These are phyloP conservation scores for Clonostachys solani DNA, from an alignment of 2,329 filamentous ascomycete species.

Conservation along the genomic window DNA sequence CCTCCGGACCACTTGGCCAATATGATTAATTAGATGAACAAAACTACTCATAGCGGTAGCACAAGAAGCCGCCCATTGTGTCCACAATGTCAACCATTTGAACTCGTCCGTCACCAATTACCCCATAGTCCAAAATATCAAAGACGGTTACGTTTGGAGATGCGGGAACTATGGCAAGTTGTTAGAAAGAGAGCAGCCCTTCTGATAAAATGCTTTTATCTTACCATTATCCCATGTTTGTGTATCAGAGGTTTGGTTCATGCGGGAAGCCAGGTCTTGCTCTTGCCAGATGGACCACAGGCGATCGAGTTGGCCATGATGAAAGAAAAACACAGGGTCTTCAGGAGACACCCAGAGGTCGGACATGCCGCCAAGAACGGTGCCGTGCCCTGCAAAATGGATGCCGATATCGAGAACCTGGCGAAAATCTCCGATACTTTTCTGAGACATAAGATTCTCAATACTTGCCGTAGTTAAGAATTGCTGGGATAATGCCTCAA, in stretches of 20 bases:
- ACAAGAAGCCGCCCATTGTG: not conserved
- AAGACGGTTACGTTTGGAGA: not conserved
- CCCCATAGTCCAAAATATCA: not conserved
- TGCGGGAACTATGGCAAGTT: not conserved
- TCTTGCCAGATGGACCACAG: slow-evolving; percentile 11
- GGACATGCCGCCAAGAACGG: no score
- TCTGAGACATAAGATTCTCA: no score
- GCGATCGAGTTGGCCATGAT: slow-evolving; percentile 14
- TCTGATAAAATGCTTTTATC: no score
- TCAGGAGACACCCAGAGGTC: slow-evolving; percentile 17
- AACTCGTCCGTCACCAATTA: not conserved
- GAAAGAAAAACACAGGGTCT: slow-evolving; percentile 16
- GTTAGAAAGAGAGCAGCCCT: no score
- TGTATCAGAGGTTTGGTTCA: no score
- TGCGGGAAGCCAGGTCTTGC: no score
- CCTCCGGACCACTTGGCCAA: no score
- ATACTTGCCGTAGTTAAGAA: no score
- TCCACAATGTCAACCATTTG: not conserved
- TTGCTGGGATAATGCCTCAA: no score
- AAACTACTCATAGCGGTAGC: not conserved
- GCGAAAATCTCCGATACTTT: no score
- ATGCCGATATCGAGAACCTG: slow-evolving; percentile 4
- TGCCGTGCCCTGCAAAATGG: no score
- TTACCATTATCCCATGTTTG: no score
- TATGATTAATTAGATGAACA: not conserved